A percentile compares a stretch with the other conserved stretches of the same genome.
phyloP scores from a whole-genome alignment of 768 basidiomycete genomes.

The Boletus vinaceobasis region DNA sequence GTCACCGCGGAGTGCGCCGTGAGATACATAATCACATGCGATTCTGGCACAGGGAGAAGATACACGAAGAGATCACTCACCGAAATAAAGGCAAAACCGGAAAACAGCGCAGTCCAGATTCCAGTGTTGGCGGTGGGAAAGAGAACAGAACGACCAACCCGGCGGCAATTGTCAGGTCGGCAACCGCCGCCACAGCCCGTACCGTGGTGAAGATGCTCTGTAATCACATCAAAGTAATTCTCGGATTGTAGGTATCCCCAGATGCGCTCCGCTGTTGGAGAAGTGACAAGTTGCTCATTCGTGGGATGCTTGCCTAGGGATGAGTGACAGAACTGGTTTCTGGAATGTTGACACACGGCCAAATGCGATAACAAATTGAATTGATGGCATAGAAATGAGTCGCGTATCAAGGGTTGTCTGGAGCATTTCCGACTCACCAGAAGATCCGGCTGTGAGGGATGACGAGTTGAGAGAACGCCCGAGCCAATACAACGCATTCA shows the following conservation, averaged over 20 bases:
- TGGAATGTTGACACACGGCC: neutral
- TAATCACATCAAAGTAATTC: neutral
- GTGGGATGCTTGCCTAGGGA: neutral
- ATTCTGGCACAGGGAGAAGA: neutral
- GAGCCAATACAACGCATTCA: neutral
- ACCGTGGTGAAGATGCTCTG: neutral
- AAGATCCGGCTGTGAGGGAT: neutral
- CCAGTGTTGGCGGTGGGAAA: constrained; percentile 12
- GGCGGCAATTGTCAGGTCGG: constrained; percentile 2
- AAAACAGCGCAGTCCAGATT: constrained; percentile 12
- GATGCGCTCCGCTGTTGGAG: too few species aligned
- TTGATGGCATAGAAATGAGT: neutral
- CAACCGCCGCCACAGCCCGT: neutral
- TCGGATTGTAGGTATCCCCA: neutral
- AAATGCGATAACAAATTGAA: constrained; percentile 1
- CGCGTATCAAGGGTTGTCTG: too few species aligned
- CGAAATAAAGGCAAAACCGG: neutral
- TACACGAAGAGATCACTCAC: neutral
- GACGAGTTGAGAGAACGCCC: neutral
- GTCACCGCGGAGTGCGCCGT: neutral
- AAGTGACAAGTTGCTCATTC: neutral
- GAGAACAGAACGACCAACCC: neutral
- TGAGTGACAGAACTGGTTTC: neutral
- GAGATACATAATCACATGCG: constrained; percentile 3
- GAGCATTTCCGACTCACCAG: neutral